phyloP scores from a whole-genome alignment of 371 early-diverging fungal species.

The Dinochytrium kinnereticum region DNA sequence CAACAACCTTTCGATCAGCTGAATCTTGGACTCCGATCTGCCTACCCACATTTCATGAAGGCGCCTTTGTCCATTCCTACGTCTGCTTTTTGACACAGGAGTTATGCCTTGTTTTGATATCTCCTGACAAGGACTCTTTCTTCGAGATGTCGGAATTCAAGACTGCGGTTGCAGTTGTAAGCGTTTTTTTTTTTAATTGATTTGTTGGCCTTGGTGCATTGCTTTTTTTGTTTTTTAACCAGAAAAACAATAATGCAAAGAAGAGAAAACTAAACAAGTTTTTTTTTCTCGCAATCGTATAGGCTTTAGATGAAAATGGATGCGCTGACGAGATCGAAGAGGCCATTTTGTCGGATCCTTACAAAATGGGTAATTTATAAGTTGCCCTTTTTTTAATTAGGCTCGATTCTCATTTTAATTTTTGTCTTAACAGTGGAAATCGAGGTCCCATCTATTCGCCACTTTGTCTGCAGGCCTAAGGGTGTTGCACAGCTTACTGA shows the following conservation, averaged over 20 bases:
- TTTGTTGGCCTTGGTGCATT: neutral
- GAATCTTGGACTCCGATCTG: conserved; percentile 97
- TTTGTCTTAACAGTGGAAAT: conserved; percentile 56
- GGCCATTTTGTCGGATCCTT: conserved; percentile 32
- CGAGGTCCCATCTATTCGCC: conserved; percentile 71
- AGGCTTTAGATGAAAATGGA: conserved; percentile 29
- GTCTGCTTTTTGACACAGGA: conserved; percentile 77
- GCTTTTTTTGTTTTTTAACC: no score
- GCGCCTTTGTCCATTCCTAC: conserved; percentile 88
- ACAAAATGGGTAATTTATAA: conserved; percentile 20
- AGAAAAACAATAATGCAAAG: no score
- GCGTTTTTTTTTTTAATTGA: neutral
- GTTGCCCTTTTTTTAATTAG: conserved; percentile 1
- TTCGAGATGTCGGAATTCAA: conserved; percentile 79
- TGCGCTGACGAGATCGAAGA: conserved; percentile 38
- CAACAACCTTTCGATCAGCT: conserved; percentile 71
- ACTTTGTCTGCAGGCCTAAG: conserved; percentile 78
- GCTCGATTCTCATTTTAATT: neutral
- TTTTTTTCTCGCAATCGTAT: neutral
- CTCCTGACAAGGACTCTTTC: conserved; percentile 83
- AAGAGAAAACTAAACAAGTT: no score
- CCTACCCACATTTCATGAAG: conserved; percentile 86
- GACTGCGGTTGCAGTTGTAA: conserved; percentile 65
- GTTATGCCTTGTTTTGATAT: conserved; percentile 75
- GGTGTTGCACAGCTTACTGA: conserved; percentile 70